Evolutionary conservation across 2,329 filamentous ascomycete genomes (phyloP).

Genomic region (Fusarium sp.): DNA sequence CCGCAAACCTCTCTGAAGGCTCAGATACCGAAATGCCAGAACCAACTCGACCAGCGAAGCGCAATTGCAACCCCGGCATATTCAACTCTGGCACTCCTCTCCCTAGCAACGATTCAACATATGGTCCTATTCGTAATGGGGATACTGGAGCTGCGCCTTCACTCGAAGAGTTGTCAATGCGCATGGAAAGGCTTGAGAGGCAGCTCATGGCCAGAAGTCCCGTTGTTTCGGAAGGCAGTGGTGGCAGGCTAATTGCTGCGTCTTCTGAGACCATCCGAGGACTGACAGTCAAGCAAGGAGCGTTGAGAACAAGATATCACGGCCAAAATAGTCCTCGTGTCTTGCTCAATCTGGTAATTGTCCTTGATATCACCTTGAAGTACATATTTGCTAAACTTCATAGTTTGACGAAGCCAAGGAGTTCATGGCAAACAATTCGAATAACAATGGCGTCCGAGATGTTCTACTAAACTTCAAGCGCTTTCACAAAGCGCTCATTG

Average conservation of each 20-base stretch:
- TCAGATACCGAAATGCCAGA: slow-evolving; percentile 54
- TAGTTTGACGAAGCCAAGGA: slow-evolving; percentile 65
- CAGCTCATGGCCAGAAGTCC: slow-evolving; percentile 56
- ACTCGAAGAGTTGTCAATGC: slow-evolving; percentile 58
- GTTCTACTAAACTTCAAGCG: slow-evolving; percentile 56
- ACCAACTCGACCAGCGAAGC: slow-evolving; percentile 50
- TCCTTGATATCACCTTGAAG: neutral
- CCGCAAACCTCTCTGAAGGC: slow-evolving; percentile 58
- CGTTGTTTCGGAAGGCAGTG: slow-evolving; percentile 49
- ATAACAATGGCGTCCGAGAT: slow-evolving; percentile 53
- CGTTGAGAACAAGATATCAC: slow-evolving; percentile 59
- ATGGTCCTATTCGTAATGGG: slow-evolving; percentile 45
- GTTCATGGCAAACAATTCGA: slow-evolving; percentile 56
- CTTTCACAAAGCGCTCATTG: slow-evolving; percentile 58
- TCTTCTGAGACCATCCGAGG: slow-evolving; percentile 59
- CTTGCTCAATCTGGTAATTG: slow-evolving; percentile 61
- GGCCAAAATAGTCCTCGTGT: slow-evolving; percentile 64
- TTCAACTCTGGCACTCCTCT: slow-evolving; percentile 35
- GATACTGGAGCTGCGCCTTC: slow-evolving; percentile 47
- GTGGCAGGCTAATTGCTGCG: slow-evolving; percentile 46
- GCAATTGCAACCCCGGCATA: slow-evolving; percentile 46
- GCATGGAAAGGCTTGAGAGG: slow-evolving; percentile 65
- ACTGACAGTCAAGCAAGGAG: slow-evolving; percentile 59
- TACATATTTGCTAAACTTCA: slow-evolving; percentile 8
- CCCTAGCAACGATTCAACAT: slow-evolving; percentile 38